A percentile compares a stretch with the other conserved stretches of the same genome.
phyloP scores from a whole-genome alignment of 257 asterid species.

The Fraxinus quadrangulata region DNA sequence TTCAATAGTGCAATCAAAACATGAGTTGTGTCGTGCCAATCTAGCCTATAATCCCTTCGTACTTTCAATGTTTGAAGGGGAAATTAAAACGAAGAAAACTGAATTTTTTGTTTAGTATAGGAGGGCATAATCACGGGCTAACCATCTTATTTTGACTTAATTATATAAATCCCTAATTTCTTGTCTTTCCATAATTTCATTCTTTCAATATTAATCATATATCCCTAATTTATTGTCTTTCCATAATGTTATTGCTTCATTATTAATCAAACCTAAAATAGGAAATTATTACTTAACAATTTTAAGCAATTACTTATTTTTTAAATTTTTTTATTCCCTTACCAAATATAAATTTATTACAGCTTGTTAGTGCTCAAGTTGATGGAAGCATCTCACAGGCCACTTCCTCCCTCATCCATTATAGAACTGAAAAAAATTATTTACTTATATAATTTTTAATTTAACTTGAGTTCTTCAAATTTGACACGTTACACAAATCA shows the following conservation, averaged over 20 bases:
- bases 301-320: background rate
- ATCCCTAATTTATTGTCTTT: background rate
- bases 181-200: background rate
- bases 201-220: background rate
- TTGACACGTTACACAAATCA: background rate
- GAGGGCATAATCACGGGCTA: background rate
- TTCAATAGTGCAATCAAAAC: background rate
- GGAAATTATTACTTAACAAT: background rate
- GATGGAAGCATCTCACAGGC: background rate
- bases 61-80: too few relatives aligned
- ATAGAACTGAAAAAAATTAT: background rate
- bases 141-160: background rate
- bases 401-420: background rate
- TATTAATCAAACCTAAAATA: background rate
- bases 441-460: background rate
- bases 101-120: too few relatives aligned
- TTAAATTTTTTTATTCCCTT: background rate
- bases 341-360: background rate
- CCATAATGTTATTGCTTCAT: background rate
- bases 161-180: background rate
- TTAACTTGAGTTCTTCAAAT: background rate
- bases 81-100: background rate
- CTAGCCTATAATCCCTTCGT: too few relatives aligned
- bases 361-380: constrained; percentile 6
- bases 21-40: background rate